These are phyloP conservation scores for Dryadomyces quercivorus DNA, from an alignment of 2,329 filamentous ascomycete species.

Conservation along the genomic window DNA sequence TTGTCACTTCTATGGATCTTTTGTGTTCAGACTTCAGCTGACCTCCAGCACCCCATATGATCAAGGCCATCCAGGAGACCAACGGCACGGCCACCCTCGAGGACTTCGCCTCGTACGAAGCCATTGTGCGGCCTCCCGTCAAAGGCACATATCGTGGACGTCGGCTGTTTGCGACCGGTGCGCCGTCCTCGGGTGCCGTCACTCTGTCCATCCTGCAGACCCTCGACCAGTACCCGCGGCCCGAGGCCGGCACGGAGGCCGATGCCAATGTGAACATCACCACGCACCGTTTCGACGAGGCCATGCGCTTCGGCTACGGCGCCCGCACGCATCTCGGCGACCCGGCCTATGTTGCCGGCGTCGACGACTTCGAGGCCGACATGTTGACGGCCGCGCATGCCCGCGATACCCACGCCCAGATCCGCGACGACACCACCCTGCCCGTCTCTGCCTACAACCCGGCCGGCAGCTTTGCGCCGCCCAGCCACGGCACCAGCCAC, in stretches of 20 bases:
- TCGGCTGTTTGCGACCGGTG: constrained; percentile 55
- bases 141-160: constrained; percentile 57
- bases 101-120: constrained; percentile 62
- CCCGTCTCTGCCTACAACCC: constrained; percentile 67
- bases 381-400: constrained; percentile 56
- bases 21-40: not conserved
- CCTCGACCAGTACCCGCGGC: constrained; percentile 58
- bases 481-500: constrained; percentile 56
- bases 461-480: constrained; percentile 5
- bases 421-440: constrained; percentile 60
- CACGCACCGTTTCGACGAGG: constrained; percentile 74
- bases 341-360: constrained; percentile 56
- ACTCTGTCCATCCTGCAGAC: constrained; percentile 68
- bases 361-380: constrained; percentile 49
- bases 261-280: constrained; percentile 45
- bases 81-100: constrained; percentile 80
- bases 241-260: constrained; percentile 21
- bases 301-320: constrained; percentile 81
- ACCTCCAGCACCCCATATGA: constrained; percentile 53
- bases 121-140: constrained; percentile 47
- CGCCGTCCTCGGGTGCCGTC: constrained; percentile 69
- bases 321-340: constrained; percentile 71
- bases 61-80: constrained; percentile 50
- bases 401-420: constrained; percentile 47
- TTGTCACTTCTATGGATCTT: constrained; percentile 1